Evolutionary conservation across 2,329 filamentous ascomycete genomes (phyloP), one percentile per base, ranked within the genome.

Genomic region (Tricladium varicosporioides): DNA sequence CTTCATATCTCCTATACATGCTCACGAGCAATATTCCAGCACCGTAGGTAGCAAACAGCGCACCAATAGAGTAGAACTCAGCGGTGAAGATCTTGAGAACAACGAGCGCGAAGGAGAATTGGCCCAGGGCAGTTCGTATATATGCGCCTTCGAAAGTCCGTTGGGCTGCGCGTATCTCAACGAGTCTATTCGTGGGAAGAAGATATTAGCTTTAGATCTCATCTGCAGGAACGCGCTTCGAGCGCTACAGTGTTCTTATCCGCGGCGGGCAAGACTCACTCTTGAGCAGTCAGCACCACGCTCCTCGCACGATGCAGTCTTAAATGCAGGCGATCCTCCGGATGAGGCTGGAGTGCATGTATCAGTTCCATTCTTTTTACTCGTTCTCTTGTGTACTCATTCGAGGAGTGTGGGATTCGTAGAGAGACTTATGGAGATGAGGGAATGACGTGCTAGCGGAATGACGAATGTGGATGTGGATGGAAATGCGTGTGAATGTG

Each of bases 71-170:
- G 75, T 97, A 97, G 78, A 99, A 97, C 71, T 97, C 94, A 52
- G 87, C 83, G 8, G 92, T 97, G 77, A 99, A 97, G 73, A 99
- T 95, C 76, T 95, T 96, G 65, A 96, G 84, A 52, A 99, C 90
- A 61, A 99, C 87, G 50, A 99, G 85, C 16, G 93, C 87, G 73
- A 99, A 97, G 56, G 89, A 93, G 77, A 97, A 97, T 70, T 97
- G 92, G 2, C 90, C 91, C 16, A 99, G 84, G 2, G 93, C 92
- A 0, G 94, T 99, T 60, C 94, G 89, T 69, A 97, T 88, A 74
- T 97, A 99, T 18, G 94, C 94, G 18, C 94, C 94, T 74, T 99
- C 94, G 67, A 97, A 99, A 1, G 94, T 99, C 54, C 94, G 85
- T 72, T 99, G 94, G 10, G 93, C 91, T 11, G 94, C 94, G 62